Conservation (phyloP, 2,329 filamentous ascomycete species). For the Fusarium humuli region DNA sequence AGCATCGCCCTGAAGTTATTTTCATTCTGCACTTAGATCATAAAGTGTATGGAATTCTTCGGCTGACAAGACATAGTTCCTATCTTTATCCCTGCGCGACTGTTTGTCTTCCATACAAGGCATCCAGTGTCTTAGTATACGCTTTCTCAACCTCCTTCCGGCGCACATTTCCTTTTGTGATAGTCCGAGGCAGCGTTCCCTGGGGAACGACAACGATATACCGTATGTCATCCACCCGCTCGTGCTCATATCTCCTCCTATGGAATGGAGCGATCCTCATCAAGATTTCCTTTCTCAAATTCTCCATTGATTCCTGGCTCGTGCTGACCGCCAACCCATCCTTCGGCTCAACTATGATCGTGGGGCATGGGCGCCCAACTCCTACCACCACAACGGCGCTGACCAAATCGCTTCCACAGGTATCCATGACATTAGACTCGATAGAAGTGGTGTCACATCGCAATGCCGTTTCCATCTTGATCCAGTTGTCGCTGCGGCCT, state of each 20-base stretch:
- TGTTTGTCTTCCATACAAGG: not conserved
- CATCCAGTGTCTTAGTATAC: conserved; percentile 11
- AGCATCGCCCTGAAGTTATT: not conserved
- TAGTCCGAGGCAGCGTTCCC: conserved; percentile 30
- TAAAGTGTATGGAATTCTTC: no score
- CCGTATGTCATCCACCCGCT: conserved; percentile 29
- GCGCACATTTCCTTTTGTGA: conserved; percentile 35
- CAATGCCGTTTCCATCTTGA: conserved; percentile 41
- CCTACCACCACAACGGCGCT: conserved; percentile 33
- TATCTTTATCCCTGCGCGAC: not conserved
- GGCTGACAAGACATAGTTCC: no score
- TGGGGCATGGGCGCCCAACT: conserved; percentile 32
- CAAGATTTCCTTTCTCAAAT: conserved; percentile 26
- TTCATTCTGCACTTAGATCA: not conserved
- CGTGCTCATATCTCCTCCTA: conserved; percentile 37
- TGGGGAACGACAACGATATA: conserved; percentile 32
- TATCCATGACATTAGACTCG: conserved; percentile 34
- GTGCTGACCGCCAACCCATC: not conserved
- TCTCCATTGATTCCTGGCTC: not conserved
- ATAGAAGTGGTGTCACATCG: conserved; percentile 40
- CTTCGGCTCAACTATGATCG: conserved; percentile 34
- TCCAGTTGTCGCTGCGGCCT: conserved; percentile 43
- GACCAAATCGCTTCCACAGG: conserved; percentile 36
- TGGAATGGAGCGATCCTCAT: conserved; percentile 37
- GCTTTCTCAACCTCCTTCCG: conserved; percentile 28